Base-by-base conservation (phyloP, 495 filamentous ascomycete species). In the Hypoxylon cercidicola region DNA sequence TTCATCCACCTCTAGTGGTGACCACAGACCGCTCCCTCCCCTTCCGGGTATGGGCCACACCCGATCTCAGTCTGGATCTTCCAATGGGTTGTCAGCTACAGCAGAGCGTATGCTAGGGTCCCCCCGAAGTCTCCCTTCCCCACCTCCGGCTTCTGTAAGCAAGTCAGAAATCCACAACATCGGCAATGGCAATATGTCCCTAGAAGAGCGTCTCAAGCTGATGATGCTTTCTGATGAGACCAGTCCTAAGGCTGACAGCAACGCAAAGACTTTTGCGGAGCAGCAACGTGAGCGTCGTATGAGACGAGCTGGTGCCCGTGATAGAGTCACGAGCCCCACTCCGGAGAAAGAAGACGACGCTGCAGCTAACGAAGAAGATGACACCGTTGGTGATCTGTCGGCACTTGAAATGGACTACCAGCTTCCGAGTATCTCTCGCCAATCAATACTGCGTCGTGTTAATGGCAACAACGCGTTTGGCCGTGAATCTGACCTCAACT, bases 371-470 rank as follows among this genome's bases (percentile, higher is more conserved):
- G 77, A 82, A 46, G 78, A 77, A 39, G 79, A 83, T 20, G 84
- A 86, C 51, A 82, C 77, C 13, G 62, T 86, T 37, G 84, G 80
- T 39, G 85, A 85, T 56, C 71, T 85, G 21, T 82, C 82, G 0
- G 74, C 74, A 8, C 72, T 87, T 20, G 84, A 80, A 12, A 71
- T 72, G 67, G 84, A 87, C 30, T 88, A 87, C 55, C 82, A 89
- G 50, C 75, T 88, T 0, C 90, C 91, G 12, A 89, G 88, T 23
- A 94, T 97, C 69, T 97, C 95, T 32, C 85, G 95, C 18, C 95
- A 97, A 71, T 96, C 93, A 0, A 98, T 98, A 56, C 77, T 97
- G 47, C 87, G 92, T 13, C 93, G 93, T 56, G 88, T 98, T 19
- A 93, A 93, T 66, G 89, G 89, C 40, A 85, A 88, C 48, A 84